Evolutionary conservation across 441 rosid species (phyloP), one percentile per base, ranked within the genome.

Genomic region (Pelargonium fulgidum): DNA sequence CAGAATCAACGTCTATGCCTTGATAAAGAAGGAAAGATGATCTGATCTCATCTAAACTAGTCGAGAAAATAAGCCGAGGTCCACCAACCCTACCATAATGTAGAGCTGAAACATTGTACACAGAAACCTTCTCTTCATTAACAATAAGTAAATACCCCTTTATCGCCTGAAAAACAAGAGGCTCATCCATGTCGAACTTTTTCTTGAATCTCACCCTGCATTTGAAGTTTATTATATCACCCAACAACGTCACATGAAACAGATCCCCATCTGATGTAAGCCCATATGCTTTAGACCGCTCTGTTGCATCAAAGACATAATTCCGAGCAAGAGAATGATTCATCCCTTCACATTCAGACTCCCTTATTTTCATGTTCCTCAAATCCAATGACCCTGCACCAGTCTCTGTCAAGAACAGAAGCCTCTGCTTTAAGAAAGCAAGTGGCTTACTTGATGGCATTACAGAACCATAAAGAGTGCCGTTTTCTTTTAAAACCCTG

Each of bases 351-450:
- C 99, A 94, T 44, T 89, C 94, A 0, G 97, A 85, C 79, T 92
- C 97, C 73, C 88, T 84, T 12, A 94, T 69, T 78, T 81, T 92
- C 99, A 92, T 94, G 71, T 75, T 89, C 82, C 94, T 85, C 74
- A 94, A 84, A 74, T 94, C 99, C 79, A 94, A 72, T 10, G 97
- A 94, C 36, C 99, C 98, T 1, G 97, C 96, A 73, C 99, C 97
- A 13, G 75, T 81, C 73, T 92, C 92, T 0, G 97, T 92, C 69
- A 94, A 84, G 78, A 94, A 94, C 85, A 94, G 79, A 76, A 90
- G 85, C 79, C 96, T 90, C 76, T 90, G 99, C 79, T 90, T 92
- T 85, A 94, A 80, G 83, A 94, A 92, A 13, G 85, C 95, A 1
- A 94, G 84, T 7, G 98, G 96, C 79, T 81, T 86, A 65, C 93